These are phyloP conservation scores for Brassica juncea DNA, from an alignment of 345 rosid genomes.

Conservation along the genomic window DNA sequence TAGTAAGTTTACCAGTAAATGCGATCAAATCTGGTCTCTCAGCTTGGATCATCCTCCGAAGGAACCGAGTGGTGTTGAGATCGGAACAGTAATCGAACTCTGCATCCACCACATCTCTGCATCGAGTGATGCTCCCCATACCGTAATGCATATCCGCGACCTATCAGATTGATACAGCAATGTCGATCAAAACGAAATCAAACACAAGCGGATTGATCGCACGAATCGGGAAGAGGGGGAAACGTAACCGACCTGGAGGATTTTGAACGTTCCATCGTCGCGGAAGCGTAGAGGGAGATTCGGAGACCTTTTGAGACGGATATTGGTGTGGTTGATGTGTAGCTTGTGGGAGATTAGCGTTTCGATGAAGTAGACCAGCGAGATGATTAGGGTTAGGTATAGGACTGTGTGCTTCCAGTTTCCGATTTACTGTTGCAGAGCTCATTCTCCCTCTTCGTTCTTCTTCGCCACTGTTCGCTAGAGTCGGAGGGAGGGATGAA, in stretches of 20 bases:
- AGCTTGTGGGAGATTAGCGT: constrained; percentile 45
- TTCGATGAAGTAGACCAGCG: constrained; percentile 52
- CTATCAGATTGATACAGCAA: constrained; percentile 26
- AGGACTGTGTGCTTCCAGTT: constrained; percentile 50
- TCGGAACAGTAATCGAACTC: constrained; percentile 72
- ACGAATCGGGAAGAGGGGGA: too few species aligned
- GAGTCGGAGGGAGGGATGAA: background rate
- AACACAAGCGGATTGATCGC: background rate
- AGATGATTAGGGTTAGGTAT: constrained; percentile 43
- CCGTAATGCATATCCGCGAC: constrained; percentile 98
- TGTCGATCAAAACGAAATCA: background rate
- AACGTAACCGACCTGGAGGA: constrained; percentile 67
- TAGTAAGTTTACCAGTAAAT: constrained; percentile 60
- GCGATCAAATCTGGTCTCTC: constrained; percentile 86
- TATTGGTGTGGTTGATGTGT: constrained; percentile 41
- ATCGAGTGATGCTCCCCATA: constrained; percentile 63
- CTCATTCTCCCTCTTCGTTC: constrained; percentile 24
- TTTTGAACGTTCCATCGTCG: constrained; percentile 81
- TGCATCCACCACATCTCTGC: constrained; percentile 66
- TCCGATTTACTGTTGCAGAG: background rate
- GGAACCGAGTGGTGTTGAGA: constrained; percentile 79
- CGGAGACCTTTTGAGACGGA: constrained; percentile 56
- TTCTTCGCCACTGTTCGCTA: background rate
- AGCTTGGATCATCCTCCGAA: constrained; percentile 62
- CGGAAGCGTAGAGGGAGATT: constrained; percentile 78